Conservation (phyloP, 805 yeast species). For the Saccharomyces paradoxus region DNA sequence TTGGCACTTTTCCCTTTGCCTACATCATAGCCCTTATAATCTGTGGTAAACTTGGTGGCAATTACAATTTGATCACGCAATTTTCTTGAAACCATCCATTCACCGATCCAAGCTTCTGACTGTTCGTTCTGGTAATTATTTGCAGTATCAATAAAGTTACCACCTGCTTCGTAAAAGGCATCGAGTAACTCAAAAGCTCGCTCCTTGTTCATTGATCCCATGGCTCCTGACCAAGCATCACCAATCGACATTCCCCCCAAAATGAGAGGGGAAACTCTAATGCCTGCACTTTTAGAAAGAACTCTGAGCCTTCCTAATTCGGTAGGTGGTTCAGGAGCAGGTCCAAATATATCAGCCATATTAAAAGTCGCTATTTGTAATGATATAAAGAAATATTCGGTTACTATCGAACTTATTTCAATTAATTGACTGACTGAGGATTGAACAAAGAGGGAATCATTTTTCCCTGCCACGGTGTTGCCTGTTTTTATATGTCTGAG, state of each 20-base stretch:
- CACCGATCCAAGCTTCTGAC: slow-evolving; percentile 21
- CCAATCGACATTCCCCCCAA: slow-evolving; percentile 21
- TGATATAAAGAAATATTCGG: too few species aligned
- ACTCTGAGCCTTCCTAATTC: slow-evolving; percentile 7
- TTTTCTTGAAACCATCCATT: slow-evolving; percentile 17
- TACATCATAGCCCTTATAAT: slow-evolving; percentile 2
- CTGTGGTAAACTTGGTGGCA: slow-evolving; percentile 14
- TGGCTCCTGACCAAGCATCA: slow-evolving; percentile 12
- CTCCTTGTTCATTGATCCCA: slow-evolving; percentile 14
- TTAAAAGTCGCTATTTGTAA: too few species aligned
- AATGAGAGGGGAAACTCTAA: slow-evolving; percentile 16
- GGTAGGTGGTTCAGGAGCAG: slow-evolving; percentile 8
- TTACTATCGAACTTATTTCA: too few species aligned
- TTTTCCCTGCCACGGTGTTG: too few species aligned
- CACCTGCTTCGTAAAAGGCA: slow-evolving; percentile 15
- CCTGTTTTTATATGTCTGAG: too few species aligned
- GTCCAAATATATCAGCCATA: slow-evolving; percentile 2
- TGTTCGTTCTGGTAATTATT: slow-evolving; percentile 15
- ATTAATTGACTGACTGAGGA: too few species aligned
- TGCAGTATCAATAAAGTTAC: slow-evolving; percentile 20
- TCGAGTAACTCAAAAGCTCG: slow-evolving; percentile 13
- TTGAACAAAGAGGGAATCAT: too few species aligned
- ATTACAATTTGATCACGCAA: slow-evolving; percentile 16
- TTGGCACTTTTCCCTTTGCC: slow-evolving; percentile 3
- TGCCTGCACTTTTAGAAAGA: slow-evolving; percentile 18